These are phyloP conservation scores for Phytopythium aichiense DNA, from an alignment of 352 stramenopile species.

Conservation along the genomic window DNA sequence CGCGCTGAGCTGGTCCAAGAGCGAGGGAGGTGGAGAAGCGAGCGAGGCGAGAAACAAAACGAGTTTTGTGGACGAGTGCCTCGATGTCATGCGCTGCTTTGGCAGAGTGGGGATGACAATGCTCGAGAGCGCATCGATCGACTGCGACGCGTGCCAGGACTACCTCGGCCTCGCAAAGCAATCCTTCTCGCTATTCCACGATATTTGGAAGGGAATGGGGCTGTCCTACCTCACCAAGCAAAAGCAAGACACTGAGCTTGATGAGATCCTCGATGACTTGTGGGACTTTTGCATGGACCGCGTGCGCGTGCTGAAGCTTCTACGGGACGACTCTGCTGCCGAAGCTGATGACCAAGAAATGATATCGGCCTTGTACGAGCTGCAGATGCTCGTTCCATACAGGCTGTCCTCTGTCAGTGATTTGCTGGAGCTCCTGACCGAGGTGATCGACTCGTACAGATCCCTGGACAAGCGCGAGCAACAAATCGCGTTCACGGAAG, in stretches of 20 bases:
- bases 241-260: conserved; percentile 59
- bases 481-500: conserved; percentile 45
- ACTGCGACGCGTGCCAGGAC: conserved; percentile 41
- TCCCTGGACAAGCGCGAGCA: conserved; percentile 27
- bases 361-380: conserved; percentile 52
- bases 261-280: conserved; percentile 72
- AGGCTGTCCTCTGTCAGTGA: conserved; percentile 32
- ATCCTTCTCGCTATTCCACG: conserved; percentile 34
- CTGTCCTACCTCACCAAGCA: conserved; percentile 61
- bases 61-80: conserved; percentile 51
- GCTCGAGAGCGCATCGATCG: conserved; percentile 45
- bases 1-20: conserved; percentile 34
- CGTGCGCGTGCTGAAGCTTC: conserved; percentile 45
- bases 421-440: conserved; percentile 46
- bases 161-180: conserved; percentile 59
- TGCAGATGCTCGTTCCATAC: conserved; percentile 75
- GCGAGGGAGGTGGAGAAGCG: conserved; percentile 2
- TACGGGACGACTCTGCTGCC: conserved; percentile 11
- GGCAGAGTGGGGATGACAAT: conserved; percentile 61
- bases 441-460: conserved; percentile 48
- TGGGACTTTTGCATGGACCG: conserved; percentile 77
- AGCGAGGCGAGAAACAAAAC: conserved; percentile 10
- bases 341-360: conserved; percentile 21
- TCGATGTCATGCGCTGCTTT: conserved; percentile 73
- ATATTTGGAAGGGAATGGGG: conserved; percentile 64